These are phyloP conservation scores for Acmispon strigosus DNA, from an alignment of 306 rosid species.

Conservation along the genomic window DNA sequence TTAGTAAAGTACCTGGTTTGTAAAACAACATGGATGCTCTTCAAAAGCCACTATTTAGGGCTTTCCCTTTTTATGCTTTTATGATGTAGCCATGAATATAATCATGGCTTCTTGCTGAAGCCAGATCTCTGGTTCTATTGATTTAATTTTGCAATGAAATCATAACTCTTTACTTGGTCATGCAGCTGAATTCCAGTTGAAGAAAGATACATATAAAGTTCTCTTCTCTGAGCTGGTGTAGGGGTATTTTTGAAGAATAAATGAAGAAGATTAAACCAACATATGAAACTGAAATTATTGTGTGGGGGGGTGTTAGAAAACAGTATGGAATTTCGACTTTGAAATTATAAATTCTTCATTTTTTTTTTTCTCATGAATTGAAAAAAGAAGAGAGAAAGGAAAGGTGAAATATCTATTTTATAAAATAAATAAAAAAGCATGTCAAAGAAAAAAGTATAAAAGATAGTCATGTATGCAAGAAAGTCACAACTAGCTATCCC, in stretches of 20 bases:
- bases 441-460: constrained; percentile 20
- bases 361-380: background rate
- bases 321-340: constrained; percentile 2
- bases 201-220: constrained; percentile 19
- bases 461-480: constrained; percentile 15
- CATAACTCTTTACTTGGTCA: constrained; percentile 20
- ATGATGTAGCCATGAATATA: constrained; percentile 13
- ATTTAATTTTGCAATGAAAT: constrained; percentile 10
- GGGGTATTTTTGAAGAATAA: background rate
- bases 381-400: background rate
- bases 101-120: background rate
- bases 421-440: background rate
- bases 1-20: constrained; percentile 8
- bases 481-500: constrained; percentile 10
- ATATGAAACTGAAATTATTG: constrained; percentile 22
- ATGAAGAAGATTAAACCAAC: background rate
- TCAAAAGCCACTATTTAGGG: constrained; percentile 34
- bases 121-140: constrained; percentile 31
- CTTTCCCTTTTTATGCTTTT: constrained; percentile 17
- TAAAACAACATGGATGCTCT: constrained; percentile 27
- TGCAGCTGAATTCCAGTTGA: constrained; percentile 24
- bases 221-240: too few species aligned
- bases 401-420: constrained; percentile 7
- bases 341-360: constrained; percentile 5
- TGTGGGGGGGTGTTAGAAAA: background rate